Evolutionary conservation across 139 green algal species (phyloP).

Genomic region (Chlamydomonas sp.): DNA sequence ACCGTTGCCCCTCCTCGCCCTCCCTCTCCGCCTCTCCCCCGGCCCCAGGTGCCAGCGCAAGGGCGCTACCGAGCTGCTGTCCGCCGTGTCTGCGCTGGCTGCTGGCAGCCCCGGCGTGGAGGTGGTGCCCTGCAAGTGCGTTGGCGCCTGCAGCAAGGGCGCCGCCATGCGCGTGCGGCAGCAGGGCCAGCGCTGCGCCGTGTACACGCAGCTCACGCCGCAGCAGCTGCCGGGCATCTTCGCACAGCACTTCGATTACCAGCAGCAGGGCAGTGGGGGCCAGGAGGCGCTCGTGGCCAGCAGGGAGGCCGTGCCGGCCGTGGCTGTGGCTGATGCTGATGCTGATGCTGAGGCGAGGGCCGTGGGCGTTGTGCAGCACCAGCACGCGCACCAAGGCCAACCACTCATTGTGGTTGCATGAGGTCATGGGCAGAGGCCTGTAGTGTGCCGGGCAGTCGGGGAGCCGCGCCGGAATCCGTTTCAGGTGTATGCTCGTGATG

Average conservation of each 20-base stretch:
- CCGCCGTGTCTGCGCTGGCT: conserved; percentile 35
- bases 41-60: conserved; percentile 28
- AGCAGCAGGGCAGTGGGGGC: too few species aligned
- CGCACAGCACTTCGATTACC: neutral
- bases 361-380: neutral
- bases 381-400: neutral
- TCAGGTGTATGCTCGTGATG: too few species aligned
- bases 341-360: too few species aligned
- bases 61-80: conserved; percentile 32
- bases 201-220: conserved; percentile 39
- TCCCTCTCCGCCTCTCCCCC: neutral
- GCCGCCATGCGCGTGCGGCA: conserved; percentile 41
- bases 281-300: too few species aligned
- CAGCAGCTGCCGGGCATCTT: conserved; percentile 30
- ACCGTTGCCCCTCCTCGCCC: neutral
- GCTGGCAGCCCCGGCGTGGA: conserved; percentile 39
- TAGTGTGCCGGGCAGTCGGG: too few species aligned
- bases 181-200: conserved; percentile 9
- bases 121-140: conserved; percentile 57
- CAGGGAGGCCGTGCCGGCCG: too few species aligned
- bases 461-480: too few species aligned
- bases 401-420: too few species aligned
- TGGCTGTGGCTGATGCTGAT: too few species aligned
- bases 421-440: too few species aligned
- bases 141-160: conserved; percentile 50